Evolutionary conservation across 768 basidiomycete species (phyloP), one percentile per base, ranked within the genome.

Genomic region (Leccinum fibrillosum): DNA sequence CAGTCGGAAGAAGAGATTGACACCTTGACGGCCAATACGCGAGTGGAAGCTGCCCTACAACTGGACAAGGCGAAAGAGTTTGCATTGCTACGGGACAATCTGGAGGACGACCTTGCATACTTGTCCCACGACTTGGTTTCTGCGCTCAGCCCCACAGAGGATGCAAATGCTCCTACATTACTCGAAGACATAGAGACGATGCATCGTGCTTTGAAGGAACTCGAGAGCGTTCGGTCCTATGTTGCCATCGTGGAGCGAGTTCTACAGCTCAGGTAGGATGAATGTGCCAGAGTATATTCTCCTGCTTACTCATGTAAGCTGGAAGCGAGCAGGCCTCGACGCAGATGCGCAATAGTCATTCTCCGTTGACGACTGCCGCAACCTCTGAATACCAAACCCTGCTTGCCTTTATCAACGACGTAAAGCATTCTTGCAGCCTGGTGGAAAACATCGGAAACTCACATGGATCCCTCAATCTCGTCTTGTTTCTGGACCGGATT

Each of bases 121-220:
- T 74, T 96, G 28, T 82, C 84, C 5, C 74, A 78, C 52, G 83
- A 88, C 53, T 77, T 96, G 44, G 77, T 84, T 50, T 88, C 87
- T 1, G 76, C 82, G 2, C 62, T 83, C 28, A 63, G 64, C 49
- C 71, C 65, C 25, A 75, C 77, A 11, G 80, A 78, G 13, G 78
- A 76, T 47, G 77, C 80, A 10, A 74, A 69, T n/a, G 64, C 73
- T 45, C 77, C 86, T 4, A 92, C 88, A 0, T 74, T 98, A 5
- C 77, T 96, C 10, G 89, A 94, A 70, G 88, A 91, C 48, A 78
- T 98, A 58, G 91, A 96, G 68, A 82, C 79, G 0, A 73, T 95
- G 62, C 92, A 95, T 66, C 78, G 85, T 49, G 85, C 82, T 66
- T 66, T 96, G 64, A 86, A 85, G 69, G 88, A 93, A 66, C 78